Percentiles rank a stretch among this genome's conserved stretches.
Conservation (phyloP, 805 yeast species). For the Starmerella vitae region DNA sequence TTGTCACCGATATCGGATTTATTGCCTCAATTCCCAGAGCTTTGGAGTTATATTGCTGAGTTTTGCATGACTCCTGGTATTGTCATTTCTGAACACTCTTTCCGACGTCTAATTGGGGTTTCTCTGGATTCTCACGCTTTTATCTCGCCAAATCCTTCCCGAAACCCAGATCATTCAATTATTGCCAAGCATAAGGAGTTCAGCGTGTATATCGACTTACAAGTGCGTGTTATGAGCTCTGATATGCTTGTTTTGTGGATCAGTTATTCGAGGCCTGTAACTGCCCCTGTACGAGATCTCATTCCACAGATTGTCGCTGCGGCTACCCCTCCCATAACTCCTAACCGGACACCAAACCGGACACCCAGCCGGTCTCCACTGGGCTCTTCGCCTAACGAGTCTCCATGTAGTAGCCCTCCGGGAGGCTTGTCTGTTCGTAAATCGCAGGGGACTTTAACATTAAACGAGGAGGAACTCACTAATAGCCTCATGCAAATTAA, state of each 20-base stretch:
- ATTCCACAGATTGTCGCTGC: constrained; percentile 12
- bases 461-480: background rate
- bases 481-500: constrained; percentile 18
- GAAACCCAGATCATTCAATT: constrained; percentile 13
- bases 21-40: constrained; percentile 23
- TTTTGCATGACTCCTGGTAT: constrained; percentile 40
- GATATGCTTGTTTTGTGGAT: constrained; percentile 66
- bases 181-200: constrained; percentile 54
- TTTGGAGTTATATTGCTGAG: constrained; percentile 32
- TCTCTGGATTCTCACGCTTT: constrained; percentile 3
- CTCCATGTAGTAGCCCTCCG: background rate
- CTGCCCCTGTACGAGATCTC: constrained; percentile 10
- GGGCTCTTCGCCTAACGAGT: background rate
- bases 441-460: no score
- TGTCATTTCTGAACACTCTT: constrained; percentile 83
- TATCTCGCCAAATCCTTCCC: constrained; percentile 29
- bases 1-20: constrained; percentile 14
- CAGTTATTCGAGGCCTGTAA: constrained; percentile 43
- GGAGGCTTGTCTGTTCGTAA: no score
- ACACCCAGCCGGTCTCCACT: background rate
- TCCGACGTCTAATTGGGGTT: constrained; percentile 41
- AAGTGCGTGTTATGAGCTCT: constrained; percentile 52
- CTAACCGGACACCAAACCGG: constrained; percentile 2
- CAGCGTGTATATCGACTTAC: constrained; percentile 55
- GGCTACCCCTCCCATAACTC: constrained; percentile 3